Percentiles rank a stretch among this genome's conserved stretches.
Evolutionary conservation across 805 yeast genomes (phyloP).

Genomic region (Maudiozyma bulderi): DNA sequence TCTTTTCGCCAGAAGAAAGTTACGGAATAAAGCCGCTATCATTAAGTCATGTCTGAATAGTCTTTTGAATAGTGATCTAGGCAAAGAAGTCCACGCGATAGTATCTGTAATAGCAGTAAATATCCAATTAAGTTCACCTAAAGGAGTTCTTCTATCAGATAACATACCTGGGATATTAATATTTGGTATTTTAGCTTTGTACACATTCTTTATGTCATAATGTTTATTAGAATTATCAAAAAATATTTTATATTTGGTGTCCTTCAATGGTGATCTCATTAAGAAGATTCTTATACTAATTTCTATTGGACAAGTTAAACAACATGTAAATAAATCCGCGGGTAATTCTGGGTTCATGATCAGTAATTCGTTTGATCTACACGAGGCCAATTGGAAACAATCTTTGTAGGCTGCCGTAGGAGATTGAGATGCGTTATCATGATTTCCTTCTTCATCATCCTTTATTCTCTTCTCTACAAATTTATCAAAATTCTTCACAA

Average conservation of each 20-base stretch:
- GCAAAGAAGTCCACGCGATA: constrained; percentile 90
- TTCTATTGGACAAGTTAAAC: constrained; percentile 91
- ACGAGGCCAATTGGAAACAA: constrained; percentile 89
- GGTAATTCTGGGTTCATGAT: constrained; percentile 94
- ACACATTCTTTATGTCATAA: constrained; percentile 13
- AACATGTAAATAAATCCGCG: constrained; percentile 91
- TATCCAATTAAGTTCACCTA: constrained; percentile 95
- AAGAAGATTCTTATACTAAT: constrained; percentile 88
- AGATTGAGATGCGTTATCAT: constrained; percentile 34
- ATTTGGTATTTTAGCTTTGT: constrained; percentile 26
- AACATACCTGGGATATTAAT: constrained; percentile 79
- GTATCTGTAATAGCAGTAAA: constrained; percentile 97
- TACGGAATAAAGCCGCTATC: constrained; percentile 92
- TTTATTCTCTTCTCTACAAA: constrained; percentile 84
- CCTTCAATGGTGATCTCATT: constrained; percentile 63
- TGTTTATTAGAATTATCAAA: constrained; percentile 24
- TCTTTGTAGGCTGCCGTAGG: constrained; percentile 53
- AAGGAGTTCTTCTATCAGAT: constrained; percentile 87
- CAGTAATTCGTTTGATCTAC: constrained; percentile 71
- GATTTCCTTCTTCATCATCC: constrained; percentile 60
- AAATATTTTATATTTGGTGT: constrained; percentile 33
- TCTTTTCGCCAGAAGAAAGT: constrained; percentile 82
- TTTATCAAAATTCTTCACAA: constrained; percentile 77
- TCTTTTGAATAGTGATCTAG: constrained; percentile 79
- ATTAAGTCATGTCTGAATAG: constrained; percentile 90